These are phyloP conservation scores for Naganishia liquefaciens DNA, from an alignment of 1,284 basidiomycete genomes.

Conservation along the genomic window DNA sequence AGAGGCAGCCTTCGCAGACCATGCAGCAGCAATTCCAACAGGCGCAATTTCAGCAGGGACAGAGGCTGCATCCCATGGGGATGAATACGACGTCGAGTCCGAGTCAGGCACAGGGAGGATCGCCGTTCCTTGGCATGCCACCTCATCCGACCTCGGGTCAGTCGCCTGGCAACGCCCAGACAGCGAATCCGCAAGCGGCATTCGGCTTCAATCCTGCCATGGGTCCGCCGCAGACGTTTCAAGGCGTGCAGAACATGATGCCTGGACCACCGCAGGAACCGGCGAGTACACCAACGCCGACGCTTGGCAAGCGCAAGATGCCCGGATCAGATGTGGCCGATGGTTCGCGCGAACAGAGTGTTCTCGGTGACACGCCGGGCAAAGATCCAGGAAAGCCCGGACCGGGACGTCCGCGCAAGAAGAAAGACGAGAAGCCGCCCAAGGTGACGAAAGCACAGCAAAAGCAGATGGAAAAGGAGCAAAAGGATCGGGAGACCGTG, in stretches of 20 bases:
- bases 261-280: background rate
- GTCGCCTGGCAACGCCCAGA: background rate
- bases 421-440: conserved; percentile 9
- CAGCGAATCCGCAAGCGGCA: background rate
- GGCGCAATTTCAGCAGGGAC: conserved; percentile 36
- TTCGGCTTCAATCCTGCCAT: conserved; percentile 11
- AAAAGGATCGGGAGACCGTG: background rate
- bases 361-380: background rate
- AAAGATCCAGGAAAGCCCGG: background rate
- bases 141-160: background rate
- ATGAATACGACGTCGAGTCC: background rate
- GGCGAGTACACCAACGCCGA: conserved; percentile 1
- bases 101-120: background rate
- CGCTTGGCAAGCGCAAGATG: conserved; percentile 19
- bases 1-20: conserved; percentile 19
- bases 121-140: background rate
- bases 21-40: conserved; percentile 35
- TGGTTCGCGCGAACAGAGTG: conserved; percentile 5
- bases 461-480: conserved; percentile 7
- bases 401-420: conserved; percentile 16
- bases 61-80: conserved; percentile 35
- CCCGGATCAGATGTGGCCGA: conserved; percentile 11
- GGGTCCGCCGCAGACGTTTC: conserved; percentile 3
- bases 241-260: conserved; percentile 5
- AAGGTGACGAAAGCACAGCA: conserved; percentile 17